Evolutionary conservation across 2,329 filamentous ascomycete genomes (phyloP).

Genomic region (Hymenoscyphus fructigenus): DNA sequence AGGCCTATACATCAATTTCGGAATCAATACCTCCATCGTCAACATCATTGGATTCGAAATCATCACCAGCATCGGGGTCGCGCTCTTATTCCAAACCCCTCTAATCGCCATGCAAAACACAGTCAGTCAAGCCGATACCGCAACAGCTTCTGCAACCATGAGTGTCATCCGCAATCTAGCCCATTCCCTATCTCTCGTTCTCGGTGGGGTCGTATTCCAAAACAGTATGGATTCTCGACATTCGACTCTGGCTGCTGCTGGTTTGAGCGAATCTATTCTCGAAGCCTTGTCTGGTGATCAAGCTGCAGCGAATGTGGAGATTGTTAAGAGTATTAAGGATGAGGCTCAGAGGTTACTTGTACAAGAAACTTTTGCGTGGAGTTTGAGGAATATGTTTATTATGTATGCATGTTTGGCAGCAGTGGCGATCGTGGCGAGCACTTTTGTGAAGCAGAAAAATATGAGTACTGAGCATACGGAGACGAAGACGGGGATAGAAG

Average conservation of each 20-base stretch:
- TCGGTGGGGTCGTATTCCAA: conserved; percentile 49
- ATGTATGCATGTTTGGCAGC: conserved; percentile 25
- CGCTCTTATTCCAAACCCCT: conserved; percentile 53
- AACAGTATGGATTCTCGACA: conserved; percentile 39
- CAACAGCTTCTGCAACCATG: conserved; percentile 52
- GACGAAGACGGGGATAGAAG: conserved; percentile 46
- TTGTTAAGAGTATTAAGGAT: conserved; percentile 40
- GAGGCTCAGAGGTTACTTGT: conserved; percentile 17
- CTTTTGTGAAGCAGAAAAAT: conserved; percentile 43
- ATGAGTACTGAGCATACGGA: conserved; percentile 51
- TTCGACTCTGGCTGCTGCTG: conserved; percentile 10
- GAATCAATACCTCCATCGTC: conserved; percentile 38
- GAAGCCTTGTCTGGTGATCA: conserved; percentile 34
- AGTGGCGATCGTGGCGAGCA: conserved; percentile 39
- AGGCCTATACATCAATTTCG: conserved; percentile 48
- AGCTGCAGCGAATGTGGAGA: conserved; percentile 34
- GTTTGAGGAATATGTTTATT: conserved; percentile 31
- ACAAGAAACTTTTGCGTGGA: conserved; percentile 23
- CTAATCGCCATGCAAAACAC: conserved; percentile 56
- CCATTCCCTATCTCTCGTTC: conserved; percentile 44
- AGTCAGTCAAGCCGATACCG: conserved; percentile 41
- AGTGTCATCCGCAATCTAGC: conserved; percentile 47
- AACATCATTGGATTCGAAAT: conserved; percentile 50
- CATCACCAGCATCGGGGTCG: conserved; percentile 50
- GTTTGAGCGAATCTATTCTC: conserved; percentile 31